Conservation (phyloP, 805 yeast species). For the Metschnikowia borealis region DNA sequence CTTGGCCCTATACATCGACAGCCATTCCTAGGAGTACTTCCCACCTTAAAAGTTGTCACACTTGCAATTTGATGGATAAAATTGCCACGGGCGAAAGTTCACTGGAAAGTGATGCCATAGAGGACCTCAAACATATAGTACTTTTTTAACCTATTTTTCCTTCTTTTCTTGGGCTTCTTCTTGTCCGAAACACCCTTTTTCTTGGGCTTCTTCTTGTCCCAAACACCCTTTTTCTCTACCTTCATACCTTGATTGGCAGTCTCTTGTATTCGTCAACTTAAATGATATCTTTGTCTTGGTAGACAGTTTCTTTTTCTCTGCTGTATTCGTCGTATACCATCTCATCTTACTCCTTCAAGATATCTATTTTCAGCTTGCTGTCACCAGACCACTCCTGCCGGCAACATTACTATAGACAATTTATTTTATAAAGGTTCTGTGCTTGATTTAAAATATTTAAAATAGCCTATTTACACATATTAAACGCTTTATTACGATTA, state of each 20-base stretch:
- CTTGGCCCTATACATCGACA: no score
- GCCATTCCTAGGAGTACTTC: no score
- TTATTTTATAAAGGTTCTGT: no score
- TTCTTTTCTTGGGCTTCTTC: neutral
- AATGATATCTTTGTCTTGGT: constrained; percentile 49
- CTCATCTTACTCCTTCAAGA: constrained; percentile 55
- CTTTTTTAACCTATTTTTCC: neutral
- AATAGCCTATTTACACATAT: no score
- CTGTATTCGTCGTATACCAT: constrained; percentile 82
- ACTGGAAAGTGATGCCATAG: constrained; percentile 35
- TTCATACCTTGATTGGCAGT: constrained; percentile 42
- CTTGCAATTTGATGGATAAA: constrained; percentile 33
- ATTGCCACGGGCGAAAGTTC: constrained; percentile 25
- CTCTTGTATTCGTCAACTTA: constrained; percentile 45
- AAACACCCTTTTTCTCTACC: constrained; percentile 21
- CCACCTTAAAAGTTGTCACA: no score
- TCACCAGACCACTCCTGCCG: constrained; percentile 70
- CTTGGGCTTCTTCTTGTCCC: no score
- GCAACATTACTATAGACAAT: constrained; percentile 81
- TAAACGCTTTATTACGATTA: constrained; percentile 1
- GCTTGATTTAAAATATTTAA: no score
- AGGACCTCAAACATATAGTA: neutral
- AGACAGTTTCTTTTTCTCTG: constrained; percentile 64
- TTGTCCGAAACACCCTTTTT: no score
- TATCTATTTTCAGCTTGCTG: constrained; percentile 48